These are phyloP conservation scores for Bremia lactucae DNA, from an alignment of 352 stramenopile species.

Conservation along the genomic window DNA sequence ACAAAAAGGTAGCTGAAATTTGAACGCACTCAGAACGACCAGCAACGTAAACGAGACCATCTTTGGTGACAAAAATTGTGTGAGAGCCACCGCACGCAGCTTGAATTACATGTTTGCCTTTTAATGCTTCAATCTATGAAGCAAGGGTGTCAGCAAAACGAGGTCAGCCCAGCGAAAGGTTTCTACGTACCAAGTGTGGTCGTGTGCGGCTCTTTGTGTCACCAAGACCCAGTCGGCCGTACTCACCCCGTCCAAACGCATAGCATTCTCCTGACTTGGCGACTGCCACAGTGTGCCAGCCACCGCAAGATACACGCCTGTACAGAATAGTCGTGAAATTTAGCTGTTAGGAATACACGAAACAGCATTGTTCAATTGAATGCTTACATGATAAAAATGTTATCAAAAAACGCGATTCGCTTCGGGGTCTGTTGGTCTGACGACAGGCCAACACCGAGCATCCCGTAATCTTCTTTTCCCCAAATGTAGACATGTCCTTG, in stretches of 20 bases:
- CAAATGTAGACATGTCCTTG: constrained; percentile 65
- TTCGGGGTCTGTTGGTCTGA: constrained; percentile 53
- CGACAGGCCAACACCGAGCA: constrained; percentile 73
- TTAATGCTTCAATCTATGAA: constrained; percentile 45
- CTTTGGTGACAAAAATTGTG: constrained; percentile 80
- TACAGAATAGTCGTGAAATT: no score
- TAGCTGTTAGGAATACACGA: constrained; percentile 2
- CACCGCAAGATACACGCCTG: constrained; percentile 70
- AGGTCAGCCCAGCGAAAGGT: background rate
- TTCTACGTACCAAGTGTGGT: constrained; percentile 37
- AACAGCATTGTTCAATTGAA: background rate
- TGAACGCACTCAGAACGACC: constrained; percentile 69
- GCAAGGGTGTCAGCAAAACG: background rate
- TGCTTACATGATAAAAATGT: constrained; percentile 52
- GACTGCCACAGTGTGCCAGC: constrained; percentile 77
- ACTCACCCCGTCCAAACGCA: constrained; percentile 68
- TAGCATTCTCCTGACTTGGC: constrained; percentile 66
- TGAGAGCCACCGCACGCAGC: constrained; percentile 72
- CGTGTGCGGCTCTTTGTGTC: constrained; percentile 60
- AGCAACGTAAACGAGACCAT: constrained; percentile 76
- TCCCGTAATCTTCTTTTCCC: constrained; percentile 83
- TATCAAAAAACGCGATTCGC: constrained; percentile 55
- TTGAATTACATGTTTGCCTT: constrained; percentile 53
- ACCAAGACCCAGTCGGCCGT: constrained; percentile 77
- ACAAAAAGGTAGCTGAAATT: background rate